Conservation (phyloP, 495 filamentous ascomycete genomes). For the Penicillium coprophilum region DNA sequence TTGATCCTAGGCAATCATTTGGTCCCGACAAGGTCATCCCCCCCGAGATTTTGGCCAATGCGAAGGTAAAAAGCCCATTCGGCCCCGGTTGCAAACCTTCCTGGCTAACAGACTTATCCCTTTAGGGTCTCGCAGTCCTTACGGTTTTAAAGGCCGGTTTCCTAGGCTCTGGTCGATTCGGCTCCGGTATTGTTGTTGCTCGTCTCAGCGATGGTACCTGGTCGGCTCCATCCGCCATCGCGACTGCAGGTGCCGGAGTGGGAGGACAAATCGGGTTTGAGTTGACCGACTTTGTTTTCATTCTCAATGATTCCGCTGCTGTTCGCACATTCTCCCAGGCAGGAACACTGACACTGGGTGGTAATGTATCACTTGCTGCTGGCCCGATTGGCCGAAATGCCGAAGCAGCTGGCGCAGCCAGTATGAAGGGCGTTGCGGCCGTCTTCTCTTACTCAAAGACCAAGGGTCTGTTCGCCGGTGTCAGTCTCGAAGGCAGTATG, state of each 20-base stretch:
- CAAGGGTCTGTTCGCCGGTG: slow-evolving; percentile 94
- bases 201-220: slow-evolving; percentile 87
- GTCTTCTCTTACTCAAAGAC: slow-evolving; percentile 97
- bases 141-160: slow-evolving; percentile 97
- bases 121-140: slow-evolving; percentile 86
- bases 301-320: slow-evolving; percentile 87
- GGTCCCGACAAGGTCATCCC: slow-evolving; percentile 98
- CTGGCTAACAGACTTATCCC: slow-evolving; percentile 14
- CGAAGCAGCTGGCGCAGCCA: slow-evolving; percentile 93
- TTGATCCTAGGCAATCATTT: slow-evolving; percentile 92
- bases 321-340: slow-evolving; percentile 94
- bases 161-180: slow-evolving; percentile 87
- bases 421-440: slow-evolving; percentile 82
- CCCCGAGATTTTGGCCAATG: slow-evolving; percentile 81
- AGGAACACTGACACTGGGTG: slow-evolving; percentile 86
- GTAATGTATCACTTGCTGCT: slow-evolving; percentile 94
- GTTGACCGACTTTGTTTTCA: slow-evolving; percentile 98
- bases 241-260: slow-evolving; percentile 86
- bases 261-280: slow-evolving; percentile 98
- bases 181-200: slow-evolving; percentile 90
- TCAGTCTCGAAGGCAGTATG: slow-evolving; percentile 86
- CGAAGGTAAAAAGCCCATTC: slow-evolving; percentile 64
- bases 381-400: slow-evolving; percentile 93
- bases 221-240: slow-evolving; percentile 92
- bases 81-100: slow-evolving; percentile 11